These are phyloP conservation scores for Symmetrospora coprosmae DNA, from an alignment of 768 basidiomycete species.

Conservation along the genomic window DNA sequence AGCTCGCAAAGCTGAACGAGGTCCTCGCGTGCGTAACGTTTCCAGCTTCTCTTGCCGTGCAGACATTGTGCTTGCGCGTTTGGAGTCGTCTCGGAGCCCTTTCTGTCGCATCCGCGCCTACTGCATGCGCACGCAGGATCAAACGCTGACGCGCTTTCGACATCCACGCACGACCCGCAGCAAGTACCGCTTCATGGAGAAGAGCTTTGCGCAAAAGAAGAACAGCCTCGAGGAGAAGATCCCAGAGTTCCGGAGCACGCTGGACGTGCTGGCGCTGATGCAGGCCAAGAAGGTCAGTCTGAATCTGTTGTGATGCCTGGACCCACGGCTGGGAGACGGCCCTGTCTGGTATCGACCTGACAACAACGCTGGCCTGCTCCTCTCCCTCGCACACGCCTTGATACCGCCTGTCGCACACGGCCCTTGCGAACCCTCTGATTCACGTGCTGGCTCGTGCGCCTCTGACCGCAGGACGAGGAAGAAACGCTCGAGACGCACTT, in stretches of 20 bases:
- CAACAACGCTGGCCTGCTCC: background rate
- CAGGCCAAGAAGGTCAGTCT: constrained; percentile 53
- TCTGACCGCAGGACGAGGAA: constrained; percentile 39
- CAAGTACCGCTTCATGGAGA: constrained; percentile 98
- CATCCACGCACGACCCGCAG: too few relatives aligned
- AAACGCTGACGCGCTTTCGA: too few relatives aligned
- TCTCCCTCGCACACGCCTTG: background rate
- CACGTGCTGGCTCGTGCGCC: too few relatives aligned
- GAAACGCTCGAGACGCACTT: constrained; percentile 64
- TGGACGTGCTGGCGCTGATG: constrained; percentile 66
- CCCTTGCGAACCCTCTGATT: too few relatives aligned
- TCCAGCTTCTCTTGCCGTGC: background rate
- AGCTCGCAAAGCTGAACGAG: constrained; percentile 72
- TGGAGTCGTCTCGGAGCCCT: too few relatives aligned
- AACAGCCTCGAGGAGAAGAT: constrained; percentile 80
- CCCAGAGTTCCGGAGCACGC: constrained; percentile 83
- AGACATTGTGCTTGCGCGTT: background rate
- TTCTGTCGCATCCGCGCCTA: too few relatives aligned
- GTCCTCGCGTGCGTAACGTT: constrained; percentile 87
- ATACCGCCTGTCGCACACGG: too few relatives aligned
- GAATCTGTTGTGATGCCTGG: constrained; percentile 34
- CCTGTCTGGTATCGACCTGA: background rate
- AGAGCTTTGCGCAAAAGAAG: constrained; percentile 61
- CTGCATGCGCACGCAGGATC: too few relatives aligned
- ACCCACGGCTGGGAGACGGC: background rate